Evolutionary conservation across 2,329 filamentous ascomycete genomes (phyloP).

Genomic region (Sporothrix luriei): DNA sequence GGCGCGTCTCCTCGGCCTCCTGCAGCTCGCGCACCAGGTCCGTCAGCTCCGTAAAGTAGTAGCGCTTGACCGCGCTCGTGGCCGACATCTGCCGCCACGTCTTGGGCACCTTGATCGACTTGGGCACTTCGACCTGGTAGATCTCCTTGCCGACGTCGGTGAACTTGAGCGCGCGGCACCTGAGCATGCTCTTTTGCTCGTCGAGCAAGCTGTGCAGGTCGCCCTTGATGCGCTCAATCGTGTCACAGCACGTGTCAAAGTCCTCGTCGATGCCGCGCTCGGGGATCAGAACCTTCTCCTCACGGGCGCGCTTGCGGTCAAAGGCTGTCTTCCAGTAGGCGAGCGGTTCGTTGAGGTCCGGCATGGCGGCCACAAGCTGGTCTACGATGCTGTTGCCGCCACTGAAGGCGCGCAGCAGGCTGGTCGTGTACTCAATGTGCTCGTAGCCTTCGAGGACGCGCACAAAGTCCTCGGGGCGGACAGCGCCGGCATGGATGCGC

Average conservation of each 20-base stretch:
- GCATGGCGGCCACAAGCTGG: constrained; percentile 81
- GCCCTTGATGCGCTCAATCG: constrained; percentile 72
- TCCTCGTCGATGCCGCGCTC: constrained; percentile 86
- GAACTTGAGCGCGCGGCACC: constrained; percentile 72
- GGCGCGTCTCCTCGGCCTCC: constrained; percentile 91
- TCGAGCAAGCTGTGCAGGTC: constrained; percentile 72
- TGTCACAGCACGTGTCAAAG: constrained; percentile 80
- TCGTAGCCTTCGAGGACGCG: constrained; percentile 94
- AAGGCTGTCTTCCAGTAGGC: constrained; percentile 91
- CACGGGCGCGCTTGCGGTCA: constrained; percentile 75
- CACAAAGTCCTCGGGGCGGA: constrained; percentile 88
- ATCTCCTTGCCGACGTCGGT: constrained; percentile 94
- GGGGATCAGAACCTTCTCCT: constrained; percentile 81
- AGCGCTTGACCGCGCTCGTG: constrained; percentile 85
- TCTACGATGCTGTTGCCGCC: constrained; percentile 83
- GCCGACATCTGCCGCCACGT: constrained; percentile 96
- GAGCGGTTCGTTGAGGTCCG: constrained; percentile 72
- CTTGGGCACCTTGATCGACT: constrained; percentile 79
- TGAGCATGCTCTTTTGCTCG: constrained; percentile 71
- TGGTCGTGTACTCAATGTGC: constrained; percentile 94
- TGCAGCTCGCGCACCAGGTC: constrained; percentile 83
- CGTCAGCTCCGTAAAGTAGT: constrained; percentile 85
- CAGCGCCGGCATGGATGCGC: constrained; percentile 88
- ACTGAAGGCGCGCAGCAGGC: constrained; percentile 71
- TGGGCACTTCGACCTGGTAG: constrained; percentile 91